Evolutionary conservation across 2,329 filamentous ascomycete genomes (phyloP), one percentile per base, ranked within the genome.

Genomic region (Verticillium alfalfae): DNA sequence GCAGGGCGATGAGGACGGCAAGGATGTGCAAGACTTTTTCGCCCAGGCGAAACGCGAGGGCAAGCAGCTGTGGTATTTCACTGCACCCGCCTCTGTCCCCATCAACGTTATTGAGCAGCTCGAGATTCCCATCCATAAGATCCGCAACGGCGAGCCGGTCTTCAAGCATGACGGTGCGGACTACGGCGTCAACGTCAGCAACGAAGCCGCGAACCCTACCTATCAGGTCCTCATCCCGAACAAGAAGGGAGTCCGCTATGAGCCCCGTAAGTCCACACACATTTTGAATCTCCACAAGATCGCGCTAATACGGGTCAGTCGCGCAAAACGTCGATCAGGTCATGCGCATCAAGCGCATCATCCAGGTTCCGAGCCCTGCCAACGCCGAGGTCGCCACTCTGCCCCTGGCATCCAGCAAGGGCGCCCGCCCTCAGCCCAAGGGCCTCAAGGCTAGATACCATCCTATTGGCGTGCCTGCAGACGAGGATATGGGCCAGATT

Each of bases 11-110:
- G 75, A 77, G 66, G 68, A 75, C 66, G 71, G 77, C 70, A 72
- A 81, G 67, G 76, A 84, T 69, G 74, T 85, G 63, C 72, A 81
- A 9, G 76, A 82, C 26, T 74, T 88, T 60, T 86, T 90, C 67
- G 82, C 78, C 68, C 78, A 84, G 62, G 81, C 82, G 60, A 84
- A 85, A 67, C 71, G 88, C 8, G 77, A 86, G 61, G 88, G 88
- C 65, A 92, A 92, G 77, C 87, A 93, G 71, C 79, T 93, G 63
- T 93, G 90, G 90, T 91, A 92, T 72, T 91, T 93, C 67, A 91
- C 88, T 10, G 87, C 88, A 3, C 90, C 90, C 2, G 83, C 86
- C 6, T 85, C 85, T 12, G 77, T 92, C 2, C 86, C 89, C n/a
- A 81, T 93, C 61, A 85, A 84, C 12, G 80, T 88, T 1, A 76